A percentile compares a stretch with the other conserved stretches of the same genome.
Evolutionary conservation across 148 eudicot species (phyloP).

Genomic region (Pharnaceum exiguum): DNA sequence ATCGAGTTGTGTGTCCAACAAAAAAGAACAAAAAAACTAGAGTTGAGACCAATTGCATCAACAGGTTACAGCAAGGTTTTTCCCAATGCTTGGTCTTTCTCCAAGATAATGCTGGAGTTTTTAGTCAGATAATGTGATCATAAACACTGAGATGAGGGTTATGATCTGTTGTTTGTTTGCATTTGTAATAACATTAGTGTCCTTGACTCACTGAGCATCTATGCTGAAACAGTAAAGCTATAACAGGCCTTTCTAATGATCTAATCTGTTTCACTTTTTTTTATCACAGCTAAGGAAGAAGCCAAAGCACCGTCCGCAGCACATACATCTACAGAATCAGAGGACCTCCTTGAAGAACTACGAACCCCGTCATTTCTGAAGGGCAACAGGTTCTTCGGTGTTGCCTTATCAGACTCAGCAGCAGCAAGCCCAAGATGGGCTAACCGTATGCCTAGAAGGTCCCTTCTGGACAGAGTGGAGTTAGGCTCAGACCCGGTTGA

Average conservation of each 20-base stretch:
- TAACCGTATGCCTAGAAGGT: constrained; percentile 41
- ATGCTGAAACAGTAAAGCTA: not conserved
- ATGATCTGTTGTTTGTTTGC: too few species aligned
- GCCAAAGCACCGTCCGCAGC: constrained; percentile 32
- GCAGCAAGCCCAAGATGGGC: constrained; percentile 60
- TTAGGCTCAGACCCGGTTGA: constrained; percentile 40
- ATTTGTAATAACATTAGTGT: too few species aligned
- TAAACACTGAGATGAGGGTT: too few species aligned
- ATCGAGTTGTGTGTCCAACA: too few species aligned
- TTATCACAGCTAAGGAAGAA: constrained; percentile 37
- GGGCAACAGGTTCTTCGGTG: constrained; percentile 58
- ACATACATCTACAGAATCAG: constrained; percentile 39
- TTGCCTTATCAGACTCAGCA: constrained; percentile 52
- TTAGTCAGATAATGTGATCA: too few species aligned
- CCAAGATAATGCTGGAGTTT: too few species aligned
- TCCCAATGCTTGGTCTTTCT: too few species aligned
- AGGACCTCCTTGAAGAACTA: constrained; percentile 44
- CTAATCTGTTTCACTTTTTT: not conserved
- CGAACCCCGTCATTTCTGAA: constrained; percentile 47
- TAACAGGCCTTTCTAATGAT: not conserved
- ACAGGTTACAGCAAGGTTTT: too few species aligned
- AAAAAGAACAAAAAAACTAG: too few species aligned
- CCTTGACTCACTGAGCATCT: too few species aligned
- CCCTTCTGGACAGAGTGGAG: constrained; percentile 49
- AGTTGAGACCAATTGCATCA: too few species aligned